Evolutionary conservation across 495 filamentous ascomycete species (phyloP), one percentile per base, ranked within the genome.

Genomic region (Penicillium chermesinum): DNA sequence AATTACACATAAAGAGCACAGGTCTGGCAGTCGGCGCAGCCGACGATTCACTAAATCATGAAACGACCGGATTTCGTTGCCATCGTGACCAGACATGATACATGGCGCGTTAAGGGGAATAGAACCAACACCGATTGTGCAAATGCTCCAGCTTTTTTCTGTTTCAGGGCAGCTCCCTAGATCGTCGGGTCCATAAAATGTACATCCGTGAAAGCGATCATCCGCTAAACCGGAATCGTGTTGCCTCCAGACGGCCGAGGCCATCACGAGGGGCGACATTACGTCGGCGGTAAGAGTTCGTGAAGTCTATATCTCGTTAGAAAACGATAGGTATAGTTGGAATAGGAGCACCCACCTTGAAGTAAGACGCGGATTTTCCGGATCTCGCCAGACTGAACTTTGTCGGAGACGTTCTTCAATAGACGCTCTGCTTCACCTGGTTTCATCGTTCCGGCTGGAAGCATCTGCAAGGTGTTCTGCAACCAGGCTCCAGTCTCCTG

Each of bases 211-310:
- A 69, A 38, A 37, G 32, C 20, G 20, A 44, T 64, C 72, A 79
- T 49, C 85, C 85, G 52, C 70, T 76, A 61, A 94, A 96, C 55
- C 85, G 84, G 72, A 96, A 96, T 34, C 87, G 81, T 42, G 83
- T 79, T 7, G 88, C 88, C 68, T 94, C 88, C 34, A 96, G 65
- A 52, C 86, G 75, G 6, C 91, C 91, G 35, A 96, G 74, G 3
- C 91, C 91, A 56, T 95, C 91, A 46, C 91, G 70, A n/a, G 91
- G 91, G 16, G 91, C 91, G 10, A 99, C 86, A 65, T 99, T 96
- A 54, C 95, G 78, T 54, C 94, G 73, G 34, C 93, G 83, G 63
- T 97, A 99, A 32, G 80, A 85, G 57, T 89, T 95, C 6, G 94
- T 96, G 62, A 99, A 99, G 67, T 99, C 88, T 74, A 33, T 3